Evolutionary conservation across 805 yeast species (phyloP).

Genomic region (Cyberlindnera saturnus): DNA sequence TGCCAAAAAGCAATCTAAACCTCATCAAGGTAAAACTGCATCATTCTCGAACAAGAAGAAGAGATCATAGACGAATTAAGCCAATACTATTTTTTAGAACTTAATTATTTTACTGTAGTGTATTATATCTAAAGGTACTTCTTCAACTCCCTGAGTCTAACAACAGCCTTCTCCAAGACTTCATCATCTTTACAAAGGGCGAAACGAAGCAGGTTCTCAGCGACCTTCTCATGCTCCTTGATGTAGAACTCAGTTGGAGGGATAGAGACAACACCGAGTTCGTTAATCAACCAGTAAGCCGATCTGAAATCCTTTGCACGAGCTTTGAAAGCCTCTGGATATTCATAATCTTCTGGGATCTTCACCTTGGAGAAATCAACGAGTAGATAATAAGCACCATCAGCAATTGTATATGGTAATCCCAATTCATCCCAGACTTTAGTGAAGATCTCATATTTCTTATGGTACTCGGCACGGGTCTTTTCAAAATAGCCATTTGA

Average conservation of each 20-base stretch:
- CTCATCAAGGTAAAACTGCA: slow-evolving; percentile 17
- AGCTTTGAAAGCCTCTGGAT: slow-evolving; percentile 60
- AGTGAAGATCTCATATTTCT: slow-evolving; percentile 70
- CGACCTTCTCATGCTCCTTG: slow-evolving; percentile 61
- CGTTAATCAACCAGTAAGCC: slow-evolving; percentile 90
- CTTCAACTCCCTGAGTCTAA: slow-evolving; percentile 63
- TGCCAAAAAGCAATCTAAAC: slow-evolving; percentile 34
- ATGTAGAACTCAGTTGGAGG: slow-evolving; percentile 96
- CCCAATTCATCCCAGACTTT: slow-evolving; percentile 79
- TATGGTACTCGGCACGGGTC: slow-evolving; percentile 61
- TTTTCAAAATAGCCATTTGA: slow-evolving; percentile 59
- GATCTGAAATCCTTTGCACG: slow-evolving; percentile 82
- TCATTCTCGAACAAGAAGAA: slow-evolving; percentile 18
- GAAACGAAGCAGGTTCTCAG: slow-evolving; percentile 82
- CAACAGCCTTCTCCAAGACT: slow-evolving; percentile 75
- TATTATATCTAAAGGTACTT: slow-evolving; percentile 41
- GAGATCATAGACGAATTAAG: slow-evolving; percentile 2
- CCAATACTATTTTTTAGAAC: neutral
- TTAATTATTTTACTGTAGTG: neutral
- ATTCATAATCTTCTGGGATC: slow-evolving; percentile 65
- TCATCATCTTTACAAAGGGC: slow-evolving; percentile 94
- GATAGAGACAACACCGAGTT: slow-evolving; percentile 90
- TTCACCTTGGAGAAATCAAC: slow-evolving; percentile 82
- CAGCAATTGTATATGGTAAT: slow-evolving; percentile 84
- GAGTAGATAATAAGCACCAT: slow-evolving; percentile 89